Evolutionary conservation across 2,329 filamentous ascomycete genomes (phyloP), one percentile per base, ranked within the genome.

Genomic region (Blastomyces silverae): DNA sequence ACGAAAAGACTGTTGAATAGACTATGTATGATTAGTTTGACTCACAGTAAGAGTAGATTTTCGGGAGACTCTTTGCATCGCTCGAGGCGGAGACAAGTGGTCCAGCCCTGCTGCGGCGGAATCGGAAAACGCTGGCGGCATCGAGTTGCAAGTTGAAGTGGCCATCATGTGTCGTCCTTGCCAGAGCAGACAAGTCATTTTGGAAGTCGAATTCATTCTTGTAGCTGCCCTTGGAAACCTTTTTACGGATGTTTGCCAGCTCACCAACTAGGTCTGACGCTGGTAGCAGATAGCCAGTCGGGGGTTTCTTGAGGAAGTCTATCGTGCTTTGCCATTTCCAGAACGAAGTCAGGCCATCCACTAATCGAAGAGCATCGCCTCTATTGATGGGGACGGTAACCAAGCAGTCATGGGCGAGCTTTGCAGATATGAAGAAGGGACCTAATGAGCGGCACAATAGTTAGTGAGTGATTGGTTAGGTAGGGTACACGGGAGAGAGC

Each of bases 161-260:
- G 0, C 86, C 85, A 71, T 90, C 87, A 68, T 89, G 85, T 3
- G 84, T 83, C 1, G 78, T 78, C 31, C 79, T 79, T 46, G 86
- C 78, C 8, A 84, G 74, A 46, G 79, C 74, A 64, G 83, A 82
- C 2, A 90, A 76, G 37, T 83, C 83, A 8, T 76, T 67, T 69
- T 85, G 81, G 67, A 85, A 84, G 8, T 82, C 79, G 70, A 82
- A 84, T 69, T 87, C 83, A 71, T 79, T 83, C 3, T 74, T 71
- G 69, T 82, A 86, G 2, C 73, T 72, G 22, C 78, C 77, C 2
- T 71, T 72, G 28, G 71, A 67, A 4, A 80, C 78, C 20, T 79
- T 83, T 5, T 73, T 66, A 53, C 76, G 74, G 60, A 86, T 81
- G 11, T 73, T 71, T 62, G 81, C 77, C 5, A 86, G 73, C 0